Conservation (phyloP, 306 rosid species). For the Trifolium subterraneum region DNA sequence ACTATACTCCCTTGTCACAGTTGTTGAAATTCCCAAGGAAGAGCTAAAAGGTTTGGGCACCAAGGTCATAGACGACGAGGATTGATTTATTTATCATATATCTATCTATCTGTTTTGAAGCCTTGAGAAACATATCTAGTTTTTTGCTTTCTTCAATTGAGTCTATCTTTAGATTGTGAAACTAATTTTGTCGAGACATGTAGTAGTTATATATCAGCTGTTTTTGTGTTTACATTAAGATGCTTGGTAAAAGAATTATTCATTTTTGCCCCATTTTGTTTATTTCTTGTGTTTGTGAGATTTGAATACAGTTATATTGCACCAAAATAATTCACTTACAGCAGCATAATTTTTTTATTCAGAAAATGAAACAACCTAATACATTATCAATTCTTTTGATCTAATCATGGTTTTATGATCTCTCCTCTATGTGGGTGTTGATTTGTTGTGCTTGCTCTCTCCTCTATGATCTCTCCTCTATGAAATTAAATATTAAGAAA, state of each 20-base stretch:
- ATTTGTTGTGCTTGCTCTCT: too few relatives aligned
- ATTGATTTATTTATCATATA: conserved; percentile 47
- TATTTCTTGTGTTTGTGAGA: neutral
- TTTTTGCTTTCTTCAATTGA: conserved; percentile 11
- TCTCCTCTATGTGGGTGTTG: too few relatives aligned
- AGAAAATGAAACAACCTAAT: too few relatives aligned
- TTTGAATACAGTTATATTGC: neutral
- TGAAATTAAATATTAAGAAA: too few relatives aligned
- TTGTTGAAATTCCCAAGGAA: conserved; percentile 82
- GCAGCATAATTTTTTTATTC: too few relatives aligned
- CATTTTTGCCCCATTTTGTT: neutral
- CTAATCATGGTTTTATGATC: too few relatives aligned
- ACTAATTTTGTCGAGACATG: conserved; percentile 30
- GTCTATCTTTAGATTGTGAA: conserved; percentile 29
- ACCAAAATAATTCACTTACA: too few relatives aligned
- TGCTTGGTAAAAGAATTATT: neutral
- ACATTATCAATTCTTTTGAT: too few relatives aligned
- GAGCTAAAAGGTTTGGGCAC: conserved; percentile 88
- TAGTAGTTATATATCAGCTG: conserved; percentile 23
- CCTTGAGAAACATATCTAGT: conserved; percentile 30
- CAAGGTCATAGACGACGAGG: conserved; percentile 89
- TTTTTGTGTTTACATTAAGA: neutral
- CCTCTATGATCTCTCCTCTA: too few relatives aligned
- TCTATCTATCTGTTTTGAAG: conserved; percentile 28
- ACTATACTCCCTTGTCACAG: conserved; percentile 87